Evolutionary conservation across 1,284 basidiomycete genomes (phyloP), one percentile per base, ranked within the genome.

Genomic region (Pseudozyma hubeiensis): DNA sequence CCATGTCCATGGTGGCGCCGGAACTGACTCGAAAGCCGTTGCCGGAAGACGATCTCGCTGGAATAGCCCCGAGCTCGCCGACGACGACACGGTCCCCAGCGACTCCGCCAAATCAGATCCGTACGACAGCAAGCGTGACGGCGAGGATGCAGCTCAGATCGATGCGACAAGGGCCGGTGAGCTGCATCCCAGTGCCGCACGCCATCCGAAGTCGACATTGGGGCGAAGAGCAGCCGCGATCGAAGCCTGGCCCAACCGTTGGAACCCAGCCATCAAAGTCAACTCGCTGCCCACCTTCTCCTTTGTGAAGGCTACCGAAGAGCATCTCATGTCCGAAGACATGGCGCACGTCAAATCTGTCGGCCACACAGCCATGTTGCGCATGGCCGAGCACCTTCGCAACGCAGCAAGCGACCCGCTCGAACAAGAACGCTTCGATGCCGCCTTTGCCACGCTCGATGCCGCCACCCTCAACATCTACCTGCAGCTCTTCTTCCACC

Each of bases 401-500:
- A 55, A 46, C 14, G 61, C 53, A 10, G 61, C 61, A 10, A 46
- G 29, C 41, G 31, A 31, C 13, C 43, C 48, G 4, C 35, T 56
- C 35, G 61, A 63, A 51, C 41, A 46, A 11, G 30, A 63, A 14
- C 53, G 61, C 43, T 52, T 56, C 29, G 44, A 55, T 24, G 48
- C 41, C n/a, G 11, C 53, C 16, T 56, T 63, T 35, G 53, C 47
- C 17, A 52, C 61, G n/a, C 46, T 71, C 63, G 52, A 53, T 33
- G 53, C 53, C 5, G 40, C 40, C 10, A 55, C 57, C 5, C 47
- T 66, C 31, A 66, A 72, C 49, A 16, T 68, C 41, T 56, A 69
- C 17, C 56, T 64, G 1, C 63, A 67, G 45, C 61, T 76, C 52
- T 72, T 57, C 17, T 73, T 72, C 35, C 45, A 60, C 30, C 53